These are phyloP conservation scores for Lichtheimia hyalospora DNA, from an alignment of 371 early-diverging fungal species.

Conservation along the genomic window DNA sequence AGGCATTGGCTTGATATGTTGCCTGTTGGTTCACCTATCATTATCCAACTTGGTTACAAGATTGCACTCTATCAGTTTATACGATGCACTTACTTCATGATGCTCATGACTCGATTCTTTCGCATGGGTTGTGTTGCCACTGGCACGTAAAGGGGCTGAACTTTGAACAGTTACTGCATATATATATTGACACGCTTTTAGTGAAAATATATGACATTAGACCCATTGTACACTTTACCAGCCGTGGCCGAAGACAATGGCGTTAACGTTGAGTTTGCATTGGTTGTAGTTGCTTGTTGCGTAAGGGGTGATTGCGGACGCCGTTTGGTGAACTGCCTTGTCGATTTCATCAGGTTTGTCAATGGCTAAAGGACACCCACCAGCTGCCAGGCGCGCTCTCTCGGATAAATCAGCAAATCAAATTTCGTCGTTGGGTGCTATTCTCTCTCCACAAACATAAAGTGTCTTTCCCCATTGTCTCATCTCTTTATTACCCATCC, in stretches of 20 bases:
- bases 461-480: no score
- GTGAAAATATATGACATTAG: not conserved
- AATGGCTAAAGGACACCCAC: no score
- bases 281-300: slow-evolving; percentile 7
- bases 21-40: not conserved
- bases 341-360: slow-evolving; percentile 12
- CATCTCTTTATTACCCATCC: no score
- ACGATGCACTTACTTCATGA: not conserved
- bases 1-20: slow-evolving; percentile 14
- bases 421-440: no score
- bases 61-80: no score
- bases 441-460: no score
- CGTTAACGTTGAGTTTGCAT: slow-evolving; percentile 1
- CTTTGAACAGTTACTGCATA: slow-evolving; percentile 11
- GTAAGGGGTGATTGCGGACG: slow-evolving; percentile 16
- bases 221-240: not conserved
- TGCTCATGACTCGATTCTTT: not conserved
- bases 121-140: not conserved
- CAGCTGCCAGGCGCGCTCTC: no score
- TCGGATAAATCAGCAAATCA: no score
- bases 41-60: no score
- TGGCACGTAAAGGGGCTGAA: slow-evolving; percentile 10
- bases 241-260: slow-evolving; percentile 11
- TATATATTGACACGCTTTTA: not conserved
- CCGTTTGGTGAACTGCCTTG: slow-evolving; percentile 26